Evolutionary conservation across 179 eudicot genomes (phyloP).

Genomic region (Dionaea muscipula): DNA sequence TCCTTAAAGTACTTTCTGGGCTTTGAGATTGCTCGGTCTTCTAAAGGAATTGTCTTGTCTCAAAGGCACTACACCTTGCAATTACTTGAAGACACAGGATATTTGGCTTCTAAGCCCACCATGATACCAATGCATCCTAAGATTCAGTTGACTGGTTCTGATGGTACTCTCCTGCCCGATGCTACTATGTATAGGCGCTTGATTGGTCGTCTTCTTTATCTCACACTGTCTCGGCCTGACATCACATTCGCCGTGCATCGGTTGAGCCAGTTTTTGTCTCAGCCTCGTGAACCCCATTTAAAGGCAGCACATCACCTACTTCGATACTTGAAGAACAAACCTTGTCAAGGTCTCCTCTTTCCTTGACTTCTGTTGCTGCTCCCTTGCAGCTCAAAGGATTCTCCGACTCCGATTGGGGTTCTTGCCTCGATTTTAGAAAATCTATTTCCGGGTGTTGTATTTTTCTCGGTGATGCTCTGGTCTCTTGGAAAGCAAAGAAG

Average conservation of each 20-base stretch:
- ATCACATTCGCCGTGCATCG: background rate
- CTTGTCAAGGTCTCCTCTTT: background rate
- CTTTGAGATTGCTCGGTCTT: too few species aligned
- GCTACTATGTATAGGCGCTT: background rate
- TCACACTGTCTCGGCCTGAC: background rate
- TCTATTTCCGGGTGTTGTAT: too few species aligned
- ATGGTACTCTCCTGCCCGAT: background rate
- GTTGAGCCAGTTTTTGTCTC: background rate
- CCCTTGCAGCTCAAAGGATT: too few species aligned
- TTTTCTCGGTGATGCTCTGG: too few species aligned
- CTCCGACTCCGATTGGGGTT: too few species aligned
- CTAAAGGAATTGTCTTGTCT: too few species aligned
- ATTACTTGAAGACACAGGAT: too few species aligned
- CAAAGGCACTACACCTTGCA: too few species aligned
- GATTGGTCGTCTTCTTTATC: background rate
- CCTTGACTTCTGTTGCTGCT: background rate
- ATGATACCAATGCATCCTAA: background rate
- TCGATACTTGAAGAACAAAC: background rate
- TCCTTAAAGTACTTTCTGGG: too few species aligned
- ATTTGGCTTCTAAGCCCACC: too few species aligned
- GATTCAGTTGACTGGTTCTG: background rate
- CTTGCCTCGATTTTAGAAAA: too few species aligned
- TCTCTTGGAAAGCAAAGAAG: too few species aligned
- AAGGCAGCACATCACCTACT: background rate
- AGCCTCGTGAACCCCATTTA: background rate